A percentile compares a stretch with the other conserved stretches of the same genome.
Evolutionary conservation across 2,329 filamentous ascomycete species (phyloP).

Genomic region (Triangularia verruculosa): DNA sequence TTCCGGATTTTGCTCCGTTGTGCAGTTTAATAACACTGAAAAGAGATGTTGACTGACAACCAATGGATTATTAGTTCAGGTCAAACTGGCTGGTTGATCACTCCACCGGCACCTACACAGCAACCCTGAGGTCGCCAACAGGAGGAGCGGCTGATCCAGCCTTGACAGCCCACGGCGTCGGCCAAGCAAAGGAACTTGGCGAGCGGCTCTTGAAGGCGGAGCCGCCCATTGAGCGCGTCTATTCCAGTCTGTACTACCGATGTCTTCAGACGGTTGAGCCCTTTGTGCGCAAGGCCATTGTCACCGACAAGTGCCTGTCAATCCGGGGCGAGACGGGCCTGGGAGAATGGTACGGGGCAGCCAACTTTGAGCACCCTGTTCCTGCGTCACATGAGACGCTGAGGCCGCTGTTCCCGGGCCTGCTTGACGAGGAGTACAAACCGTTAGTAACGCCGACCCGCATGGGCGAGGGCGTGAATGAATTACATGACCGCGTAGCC

Average conservation of each 20-base stretch:
- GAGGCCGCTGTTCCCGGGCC: slow-evolving; percentile 63
- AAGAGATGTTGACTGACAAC: slow-evolving; percentile 18
- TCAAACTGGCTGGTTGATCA: slow-evolving; percentile 86
- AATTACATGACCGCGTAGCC: slow-evolving; percentile 78
- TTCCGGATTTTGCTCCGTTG: neutral
- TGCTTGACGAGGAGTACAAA: slow-evolving; percentile 53
- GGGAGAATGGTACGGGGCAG: slow-evolving; percentile 89
- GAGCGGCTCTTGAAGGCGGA: slow-evolving; percentile 58
- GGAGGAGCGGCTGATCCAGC: slow-evolving; percentile 85
- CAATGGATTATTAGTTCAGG: slow-evolving; percentile 69
- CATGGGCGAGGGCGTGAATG: slow-evolving; percentile 73
- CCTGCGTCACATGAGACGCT: slow-evolving; percentile 66
- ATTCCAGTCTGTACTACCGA: slow-evolving; percentile 82
- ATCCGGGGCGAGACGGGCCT: slow-evolving; percentile 57
- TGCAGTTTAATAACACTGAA: neutral
- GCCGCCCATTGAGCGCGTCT: slow-evolving; percentile 71
- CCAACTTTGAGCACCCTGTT: slow-evolving; percentile 79
- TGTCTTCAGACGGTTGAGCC: slow-evolving; percentile 82
- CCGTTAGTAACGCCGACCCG: slow-evolving; percentile 65
- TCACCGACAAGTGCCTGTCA: slow-evolving; percentile 25
- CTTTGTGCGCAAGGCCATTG: slow-evolving; percentile 43
- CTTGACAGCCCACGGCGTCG: slow-evolving; percentile 80
- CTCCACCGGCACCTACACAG: slow-evolving; percentile 72
- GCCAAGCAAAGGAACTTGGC: slow-evolving; percentile 77
- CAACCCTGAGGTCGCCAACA: slow-evolving; percentile 74